Conservation (phyloP, 2,329 filamentous ascomycete genomes). For the Trichoderma atroviride region DNA sequence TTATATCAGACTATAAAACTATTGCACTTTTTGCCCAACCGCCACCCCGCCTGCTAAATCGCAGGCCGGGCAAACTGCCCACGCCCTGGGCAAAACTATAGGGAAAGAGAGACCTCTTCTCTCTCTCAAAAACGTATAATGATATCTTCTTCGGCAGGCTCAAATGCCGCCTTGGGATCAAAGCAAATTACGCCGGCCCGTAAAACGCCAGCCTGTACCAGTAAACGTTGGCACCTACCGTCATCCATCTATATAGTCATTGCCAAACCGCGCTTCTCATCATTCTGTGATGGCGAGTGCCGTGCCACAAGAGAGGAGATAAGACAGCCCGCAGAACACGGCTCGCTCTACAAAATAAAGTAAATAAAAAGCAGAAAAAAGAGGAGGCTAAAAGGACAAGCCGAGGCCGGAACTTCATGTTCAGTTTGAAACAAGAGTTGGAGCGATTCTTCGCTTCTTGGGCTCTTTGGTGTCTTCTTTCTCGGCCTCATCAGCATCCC, state of each 20-base stretch:
- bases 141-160: neutral
- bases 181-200: conserved; percentile 27
- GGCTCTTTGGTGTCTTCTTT: conserved; percentile 56
- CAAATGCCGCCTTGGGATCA: neutral
- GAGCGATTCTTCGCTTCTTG: conserved; percentile 72
- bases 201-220: conserved; percentile 39
- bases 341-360: conserved; percentile 1
- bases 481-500: conserved; percentile 60
- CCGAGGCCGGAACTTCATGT: neutral
- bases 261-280: neutral
- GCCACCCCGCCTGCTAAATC: neutral
- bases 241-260: conserved; percentile 22
- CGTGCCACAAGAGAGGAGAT: neutral
- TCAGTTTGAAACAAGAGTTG: conserved; percentile 54
- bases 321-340: neutral
- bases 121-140: neutral
- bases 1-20: neutral
- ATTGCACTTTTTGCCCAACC: neutral
- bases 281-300: neutral
- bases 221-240: conserved; percentile 31
- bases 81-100: neutral
- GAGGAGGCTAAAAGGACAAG: neutral
- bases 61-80: neutral
- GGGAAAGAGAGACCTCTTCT: neutral
- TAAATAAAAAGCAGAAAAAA: neutral